Percentiles rank a stretch among this genome's conserved stretches.
These are phyloP conservation scores for Pisolithus thermaeus DNA, from an alignment of 1,284 basidiomycete species.

Conservation along the genomic window DNA sequence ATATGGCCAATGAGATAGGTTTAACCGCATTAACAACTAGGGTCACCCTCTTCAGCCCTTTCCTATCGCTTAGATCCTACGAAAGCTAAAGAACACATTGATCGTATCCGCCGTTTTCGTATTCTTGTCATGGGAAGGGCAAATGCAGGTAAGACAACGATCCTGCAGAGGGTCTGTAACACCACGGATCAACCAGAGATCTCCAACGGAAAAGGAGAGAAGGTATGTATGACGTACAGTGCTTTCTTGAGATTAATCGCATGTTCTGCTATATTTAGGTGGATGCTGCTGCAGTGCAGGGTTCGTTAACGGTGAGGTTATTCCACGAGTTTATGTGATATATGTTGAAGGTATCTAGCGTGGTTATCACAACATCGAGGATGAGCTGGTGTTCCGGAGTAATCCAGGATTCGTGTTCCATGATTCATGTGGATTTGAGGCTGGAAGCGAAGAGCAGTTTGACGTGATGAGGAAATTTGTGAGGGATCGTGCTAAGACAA, in stretches of 20 bases:
- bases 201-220: background rate
- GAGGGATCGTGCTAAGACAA: background rate
- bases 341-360: slow-evolving; percentile 10
- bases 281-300: background rate
- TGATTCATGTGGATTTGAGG: slow-evolving; percentile 22
- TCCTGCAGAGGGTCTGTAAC: slow-evolving; percentile 6
- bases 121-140: slow-evolving; percentile 22
- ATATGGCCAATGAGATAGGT: no score
- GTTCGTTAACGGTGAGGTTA: slow-evolving; percentile 6
- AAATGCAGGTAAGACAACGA: slow-evolving; percentile 12
- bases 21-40: no score
- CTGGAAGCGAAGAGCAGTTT: slow-evolving; percentile 14
- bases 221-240: background rate
- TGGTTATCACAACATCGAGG: slow-evolving; percentile 24
- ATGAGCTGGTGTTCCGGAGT: slow-evolving; percentile 19
- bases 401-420: slow-evolving; percentile 15
- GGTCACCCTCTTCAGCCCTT: no score
- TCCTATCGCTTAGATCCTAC: no score
- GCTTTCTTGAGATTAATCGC: background rate
- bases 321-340: background rate
- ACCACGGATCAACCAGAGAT: background rate
- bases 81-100: no score
- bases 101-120: slow-evolving; percentile 14
- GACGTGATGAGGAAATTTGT: slow-evolving; percentile 16
- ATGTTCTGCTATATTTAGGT: background rate